Percentiles rank a stretch among this genome's conserved stretches.
phyloP scores from a whole-genome alignment of 75 land plant species.

The Cryptomeria japonica region DNA sequence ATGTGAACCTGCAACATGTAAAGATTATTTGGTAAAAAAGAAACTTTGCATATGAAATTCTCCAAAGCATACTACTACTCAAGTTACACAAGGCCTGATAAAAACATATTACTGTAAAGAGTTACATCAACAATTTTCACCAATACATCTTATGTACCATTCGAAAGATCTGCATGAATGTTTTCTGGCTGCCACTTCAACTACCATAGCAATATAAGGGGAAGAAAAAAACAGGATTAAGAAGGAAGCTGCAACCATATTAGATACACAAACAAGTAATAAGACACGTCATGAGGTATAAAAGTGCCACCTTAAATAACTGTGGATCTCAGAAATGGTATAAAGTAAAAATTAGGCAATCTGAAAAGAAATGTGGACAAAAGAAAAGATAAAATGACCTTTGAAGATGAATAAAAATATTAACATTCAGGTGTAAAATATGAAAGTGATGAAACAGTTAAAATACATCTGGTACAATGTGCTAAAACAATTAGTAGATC shows the following conservation, averaged over 20 bases:
- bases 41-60: background rate
- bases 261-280: background rate
- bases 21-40: background rate
- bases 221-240: background rate
- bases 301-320: background rate
- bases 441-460: background rate
- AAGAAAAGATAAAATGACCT: background rate
- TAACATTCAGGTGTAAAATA: background rate
- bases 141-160: background rate
- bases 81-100: background rate
- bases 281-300: background rate
- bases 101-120: background rate
- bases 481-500: background rate
- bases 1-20: constrained; percentile 54
- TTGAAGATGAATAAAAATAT: background rate
- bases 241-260: background rate
- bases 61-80: background rate
- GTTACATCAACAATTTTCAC: background rate
- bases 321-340: background rate
- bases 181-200: background rate
- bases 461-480: background rate
- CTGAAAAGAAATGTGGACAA: background rate
- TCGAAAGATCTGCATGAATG: background rate
- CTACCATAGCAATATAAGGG: background rate
- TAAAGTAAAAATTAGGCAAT: background rate